These are phyloP conservation scores for Oryza rufipogon DNA, from an alignment of 176 grass and related monocot genomes.

Conservation along the genomic window DNA sequence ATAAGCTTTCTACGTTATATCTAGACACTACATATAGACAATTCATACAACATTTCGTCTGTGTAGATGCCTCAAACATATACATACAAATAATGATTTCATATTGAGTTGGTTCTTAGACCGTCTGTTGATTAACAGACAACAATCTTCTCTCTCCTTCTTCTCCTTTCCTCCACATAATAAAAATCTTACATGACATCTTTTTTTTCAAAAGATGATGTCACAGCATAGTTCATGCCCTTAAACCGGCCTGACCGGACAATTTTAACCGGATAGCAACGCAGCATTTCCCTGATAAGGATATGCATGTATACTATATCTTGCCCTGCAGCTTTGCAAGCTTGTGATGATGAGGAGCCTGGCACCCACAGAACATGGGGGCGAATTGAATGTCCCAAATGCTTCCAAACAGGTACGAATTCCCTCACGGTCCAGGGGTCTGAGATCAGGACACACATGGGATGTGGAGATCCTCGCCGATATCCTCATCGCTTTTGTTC, in stretches of 20 bases:
- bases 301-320: neutral
- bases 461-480: slow-evolving; percentile 16
- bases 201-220: too few species aligned
- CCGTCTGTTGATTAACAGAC: too few species aligned
- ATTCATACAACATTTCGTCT: too few species aligned
- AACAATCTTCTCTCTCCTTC: too few species aligned
- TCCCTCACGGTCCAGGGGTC: slow-evolving; percentile 4
- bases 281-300: slow-evolving; percentile 29
- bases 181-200: too few species aligned
- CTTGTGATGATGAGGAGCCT: slow-evolving; percentile 22
- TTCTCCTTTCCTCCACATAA: too few species aligned
- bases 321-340: neutral
- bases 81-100: too few species aligned
- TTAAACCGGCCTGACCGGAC: slow-evolving; percentile 18
- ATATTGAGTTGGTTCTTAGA: too few species aligned
- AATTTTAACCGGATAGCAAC: slow-evolving; percentile 47
- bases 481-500: neutral
- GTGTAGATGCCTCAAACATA: too few species aligned
- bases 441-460: slow-evolving; percentile 47
- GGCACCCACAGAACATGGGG: slow-evolving; percentile 56
- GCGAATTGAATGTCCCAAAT: slow-evolving; percentile 36
- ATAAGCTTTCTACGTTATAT: too few species aligned
- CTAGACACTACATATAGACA: too few species aligned
- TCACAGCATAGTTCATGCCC: too few species aligned
- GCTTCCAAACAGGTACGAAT: slow-evolving; percentile 45